phyloP scores from a whole-genome alignment of 2,329 filamentous ascomycete species.

The Chaetomiaceae sp. region DNA sequence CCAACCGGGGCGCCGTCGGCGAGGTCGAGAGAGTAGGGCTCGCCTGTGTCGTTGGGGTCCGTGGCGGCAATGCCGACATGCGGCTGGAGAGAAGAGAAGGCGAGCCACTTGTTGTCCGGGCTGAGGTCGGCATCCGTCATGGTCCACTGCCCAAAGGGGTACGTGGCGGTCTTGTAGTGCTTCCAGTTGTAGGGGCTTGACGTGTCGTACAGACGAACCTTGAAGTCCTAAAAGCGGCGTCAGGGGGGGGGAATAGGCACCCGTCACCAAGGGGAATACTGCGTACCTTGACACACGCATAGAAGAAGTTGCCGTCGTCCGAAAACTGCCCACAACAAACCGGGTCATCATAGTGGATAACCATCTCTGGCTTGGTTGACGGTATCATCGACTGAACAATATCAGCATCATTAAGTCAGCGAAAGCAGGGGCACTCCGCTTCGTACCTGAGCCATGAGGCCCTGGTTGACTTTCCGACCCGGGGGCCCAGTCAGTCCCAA shows the following conservation, averaged over 20 bases:
- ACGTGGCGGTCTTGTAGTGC: slow-evolving; percentile 86
- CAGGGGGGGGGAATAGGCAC: background rate
- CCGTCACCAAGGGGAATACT: background rate
- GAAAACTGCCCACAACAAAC: slow-evolving; percentile 97
- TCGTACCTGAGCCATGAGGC: slow-evolving; percentile 63
- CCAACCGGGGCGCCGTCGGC: slow-evolving; percentile 40
- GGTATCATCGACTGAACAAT: slow-evolving; percentile 69
- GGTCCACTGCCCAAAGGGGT: slow-evolving; percentile 89
- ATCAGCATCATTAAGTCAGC: too few relatives aligned
- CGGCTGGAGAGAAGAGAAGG: slow-evolving; percentile 83
- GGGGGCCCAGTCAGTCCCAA: slow-evolving; percentile 63
- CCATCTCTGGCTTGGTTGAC: slow-evolving; percentile 70
- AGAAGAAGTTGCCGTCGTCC: slow-evolving; percentile 96
- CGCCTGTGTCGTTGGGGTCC: slow-evolving; percentile 73
- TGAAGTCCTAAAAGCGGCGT: slow-evolving; percentile 68
- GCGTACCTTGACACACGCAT: slow-evolving; percentile 24
- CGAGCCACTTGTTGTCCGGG: slow-evolving; percentile 86
- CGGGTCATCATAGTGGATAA: slow-evolving; percentile 79
- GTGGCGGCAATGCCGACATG: slow-evolving; percentile 83
- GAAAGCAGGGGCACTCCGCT: background rate
- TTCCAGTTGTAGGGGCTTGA: slow-evolving; percentile 93
- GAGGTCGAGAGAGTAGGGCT: slow-evolving; percentile 77
- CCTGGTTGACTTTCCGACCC: slow-evolving; percentile 56
- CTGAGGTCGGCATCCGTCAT: slow-evolving; percentile 90
- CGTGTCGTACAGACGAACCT: slow-evolving; percentile 95